A percentile compares a stretch with the other conserved stretches of the same genome.
These are phyloP conservation scores for Lipomyces orientalis DNA, from an alignment of 805 yeast species.

Conservation along the genomic window DNA sequence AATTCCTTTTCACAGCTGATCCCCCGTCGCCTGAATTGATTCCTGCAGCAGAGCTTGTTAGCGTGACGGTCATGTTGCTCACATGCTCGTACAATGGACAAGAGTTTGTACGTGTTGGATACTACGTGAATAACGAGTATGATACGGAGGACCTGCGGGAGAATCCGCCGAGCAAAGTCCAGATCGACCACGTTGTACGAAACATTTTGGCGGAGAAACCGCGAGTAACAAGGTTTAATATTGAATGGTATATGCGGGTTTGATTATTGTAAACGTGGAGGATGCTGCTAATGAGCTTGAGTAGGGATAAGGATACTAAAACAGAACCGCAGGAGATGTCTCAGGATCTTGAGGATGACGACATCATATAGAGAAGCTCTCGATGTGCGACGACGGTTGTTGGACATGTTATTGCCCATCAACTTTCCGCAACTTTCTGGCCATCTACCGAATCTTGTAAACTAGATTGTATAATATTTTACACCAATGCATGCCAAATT, in stretches of 20 bases:
- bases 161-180: slow-evolving; percentile 38
- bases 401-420: background rate
- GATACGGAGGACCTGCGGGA: slow-evolving; percentile 91
- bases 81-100: slow-evolving; percentile 92
- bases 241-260: slow-evolving; percentile 69
- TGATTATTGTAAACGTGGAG: background rate
- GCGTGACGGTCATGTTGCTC: slow-evolving; percentile 90
- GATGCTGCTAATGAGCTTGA: background rate
- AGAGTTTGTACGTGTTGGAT: slow-evolving; percentile 96
- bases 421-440: background rate
- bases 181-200: slow-evolving; percentile 65
- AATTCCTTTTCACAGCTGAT: slow-evolving; percentile 90
- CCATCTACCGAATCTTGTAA: background rate
- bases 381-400: background rate
- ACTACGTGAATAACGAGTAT: slow-evolving; percentile 96
- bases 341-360: slow-evolving; percentile 36
- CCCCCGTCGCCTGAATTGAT: slow-evolving; percentile 96
- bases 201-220: slow-evolving; percentile 97
- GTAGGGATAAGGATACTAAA: slow-evolving; percentile 27
- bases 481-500: background rate
- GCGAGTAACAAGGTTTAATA: slow-evolving; percentile 93
- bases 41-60: slow-evolving; percentile 93
- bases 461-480: slow-evolving; percentile 6
- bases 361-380: slow-evolving; percentile 13
- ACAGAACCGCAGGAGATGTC: slow-evolving; percentile 37